Conservation (phyloP, 805 yeast genomes). For the Yueomyces sp. region DNA sequence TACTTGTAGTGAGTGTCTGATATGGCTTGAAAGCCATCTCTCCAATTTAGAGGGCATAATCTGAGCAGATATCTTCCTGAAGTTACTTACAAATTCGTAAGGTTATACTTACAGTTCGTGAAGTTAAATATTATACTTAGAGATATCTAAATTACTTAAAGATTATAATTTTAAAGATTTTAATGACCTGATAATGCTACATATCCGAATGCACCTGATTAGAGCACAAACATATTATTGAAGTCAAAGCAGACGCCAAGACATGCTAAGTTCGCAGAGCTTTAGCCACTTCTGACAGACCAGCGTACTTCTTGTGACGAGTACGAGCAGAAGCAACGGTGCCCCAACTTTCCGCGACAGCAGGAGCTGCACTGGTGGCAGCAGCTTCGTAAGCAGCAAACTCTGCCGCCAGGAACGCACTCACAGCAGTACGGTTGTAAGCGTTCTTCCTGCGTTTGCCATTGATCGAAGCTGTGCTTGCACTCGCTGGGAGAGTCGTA, state of each 20-base stretch:
- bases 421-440: not conserved
- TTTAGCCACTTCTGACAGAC: constrained; percentile 17
- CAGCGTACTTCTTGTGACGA: constrained; percentile 19
- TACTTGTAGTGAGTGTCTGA: constrained; percentile 30
- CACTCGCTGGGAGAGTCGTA: not conserved
- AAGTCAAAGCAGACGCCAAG: too few species aligned
- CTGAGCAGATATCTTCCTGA: too few species aligned
- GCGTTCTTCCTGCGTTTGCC: not conserved
- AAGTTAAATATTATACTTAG: too few species aligned
- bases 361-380: not conserved
- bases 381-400: not conserved
- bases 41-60: constrained; percentile 12
- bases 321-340: constrained; percentile 12
- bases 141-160: not conserved
- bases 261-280: constrained; percentile 4
- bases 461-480: not conserved
- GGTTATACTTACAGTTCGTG: too few species aligned
- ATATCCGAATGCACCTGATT: too few species aligned
- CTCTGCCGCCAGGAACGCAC: not conserved
- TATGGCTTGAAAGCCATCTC: constrained; percentile 28
- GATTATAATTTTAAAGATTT: not conserved
- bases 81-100: too few species aligned
- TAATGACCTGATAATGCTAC: too few species aligned
- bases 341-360: constrained; percentile 12
- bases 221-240: too few species aligned